Evolutionary conservation across 2,329 filamentous ascomycete genomes (phyloP).

Genomic region (Biscogniauxia sp.): DNA sequence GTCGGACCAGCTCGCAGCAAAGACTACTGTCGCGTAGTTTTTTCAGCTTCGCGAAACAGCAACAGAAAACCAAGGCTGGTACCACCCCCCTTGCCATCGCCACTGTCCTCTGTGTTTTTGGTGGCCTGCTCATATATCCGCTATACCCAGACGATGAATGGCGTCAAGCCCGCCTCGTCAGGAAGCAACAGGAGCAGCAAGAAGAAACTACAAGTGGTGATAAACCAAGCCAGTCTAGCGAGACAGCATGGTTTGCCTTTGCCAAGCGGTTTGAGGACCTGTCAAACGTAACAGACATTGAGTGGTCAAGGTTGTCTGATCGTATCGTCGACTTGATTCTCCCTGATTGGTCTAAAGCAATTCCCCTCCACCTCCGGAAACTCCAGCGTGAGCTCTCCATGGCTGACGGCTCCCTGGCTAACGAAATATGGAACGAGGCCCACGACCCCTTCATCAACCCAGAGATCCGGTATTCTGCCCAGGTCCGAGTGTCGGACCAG

Average conservation of each 20-base stretch:
- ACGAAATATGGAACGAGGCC: slow-evolving; percentile 91
- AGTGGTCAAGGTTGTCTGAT: slow-evolving; percentile 55
- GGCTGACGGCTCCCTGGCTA: slow-evolving; percentile 81
- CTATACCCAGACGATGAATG: slow-evolving; percentile 39
- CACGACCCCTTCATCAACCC: slow-evolving; percentile 81
- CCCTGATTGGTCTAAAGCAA: slow-evolving; percentile 75
- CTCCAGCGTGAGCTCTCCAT: slow-evolving; percentile 85
- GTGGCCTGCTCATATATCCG: slow-evolving; percentile 38
- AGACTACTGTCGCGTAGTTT: slow-evolving; percentile 25
- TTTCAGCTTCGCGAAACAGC: slow-evolving; percentile 22
- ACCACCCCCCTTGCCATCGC: slow-evolving; percentile 28
- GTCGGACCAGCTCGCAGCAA: slow-evolving; percentile 4
- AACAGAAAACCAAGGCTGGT: slow-evolving; percentile 22
- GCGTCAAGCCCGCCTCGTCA: slow-evolving; percentile 22
- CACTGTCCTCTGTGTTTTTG: slow-evolving; percentile 31
- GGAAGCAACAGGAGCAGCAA: slow-evolving; percentile 10
- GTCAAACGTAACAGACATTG: slow-evolving; percentile 50
- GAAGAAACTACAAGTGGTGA: slow-evolving; percentile 12
- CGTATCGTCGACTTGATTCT: slow-evolving; percentile 69
- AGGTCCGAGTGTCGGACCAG: slow-evolving; percentile 76
- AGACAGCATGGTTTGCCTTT: slow-evolving; percentile 48
- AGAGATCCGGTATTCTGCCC: slow-evolving; percentile 79
- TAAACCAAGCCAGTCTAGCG: slow-evolving; percentile 13
- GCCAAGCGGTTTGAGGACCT: slow-evolving; percentile 50
- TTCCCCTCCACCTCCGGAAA: slow-evolving; percentile 77